Evolutionary conservation across 1,284 basidiomycete species (phyloP).

Genomic region (Tilletia horrida): DNA sequence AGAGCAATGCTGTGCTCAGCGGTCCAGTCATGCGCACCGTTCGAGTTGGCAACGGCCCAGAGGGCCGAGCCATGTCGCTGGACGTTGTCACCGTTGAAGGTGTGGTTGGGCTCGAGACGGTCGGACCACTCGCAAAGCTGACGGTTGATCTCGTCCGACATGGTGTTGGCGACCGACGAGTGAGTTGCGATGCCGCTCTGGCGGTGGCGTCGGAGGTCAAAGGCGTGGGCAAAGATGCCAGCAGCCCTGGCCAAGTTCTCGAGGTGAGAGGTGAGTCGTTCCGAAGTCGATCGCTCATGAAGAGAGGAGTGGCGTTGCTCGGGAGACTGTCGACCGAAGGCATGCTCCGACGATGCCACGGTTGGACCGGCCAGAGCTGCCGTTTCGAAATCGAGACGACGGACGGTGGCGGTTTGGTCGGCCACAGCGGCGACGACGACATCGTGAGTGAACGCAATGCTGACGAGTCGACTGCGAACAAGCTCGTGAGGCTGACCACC

Average conservation of each 20-base stretch:
- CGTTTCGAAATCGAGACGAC: slow-evolving; percentile 6
- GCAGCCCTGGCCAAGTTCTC: neutral
- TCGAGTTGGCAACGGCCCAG: neutral
- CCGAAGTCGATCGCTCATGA: neutral
- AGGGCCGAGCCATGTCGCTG: slow-evolving; percentile 1
- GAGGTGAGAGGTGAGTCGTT: slow-evolving; percentile 2
- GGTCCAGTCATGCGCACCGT: neutral
- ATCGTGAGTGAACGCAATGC: slow-evolving; percentile 8
- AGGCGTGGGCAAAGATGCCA: slow-evolving; percentile 7
- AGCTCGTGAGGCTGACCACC: neutral
- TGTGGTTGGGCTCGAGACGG: neutral
- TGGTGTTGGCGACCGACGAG: neutral
- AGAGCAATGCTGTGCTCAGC: neutral
- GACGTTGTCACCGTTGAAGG: slow-evolving; percentile 13
- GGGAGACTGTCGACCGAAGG: neutral
- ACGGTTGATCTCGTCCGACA: slow-evolving; percentile 14
- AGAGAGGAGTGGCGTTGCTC: neutral
- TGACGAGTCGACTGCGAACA: slow-evolving; percentile 1
- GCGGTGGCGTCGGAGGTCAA: slow-evolving; percentile 1
- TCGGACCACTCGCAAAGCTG: slow-evolving; percentile 11
- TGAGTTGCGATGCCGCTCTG: neutral
- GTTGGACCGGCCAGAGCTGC: neutral
- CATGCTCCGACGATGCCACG: neutral
- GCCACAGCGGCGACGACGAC: slow-evolving; percentile 7
- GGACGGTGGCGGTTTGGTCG: neutral